Evolutionary conservation across 345 rosid species (phyloP).

Genomic region (Pugionium dolabratum): DNA sequence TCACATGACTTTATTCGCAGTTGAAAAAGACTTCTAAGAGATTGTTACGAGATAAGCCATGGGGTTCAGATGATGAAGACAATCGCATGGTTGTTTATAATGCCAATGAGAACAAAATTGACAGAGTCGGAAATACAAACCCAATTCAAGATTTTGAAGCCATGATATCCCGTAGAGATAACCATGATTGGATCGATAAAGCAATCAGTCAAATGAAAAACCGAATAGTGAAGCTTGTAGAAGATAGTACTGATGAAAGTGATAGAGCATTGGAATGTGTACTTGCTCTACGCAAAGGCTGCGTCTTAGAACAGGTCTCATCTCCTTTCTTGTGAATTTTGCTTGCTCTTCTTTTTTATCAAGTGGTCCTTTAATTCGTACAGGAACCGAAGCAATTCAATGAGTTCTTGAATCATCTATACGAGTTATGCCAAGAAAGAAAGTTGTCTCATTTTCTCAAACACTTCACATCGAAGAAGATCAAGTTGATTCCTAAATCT

Average conservation of each 20-base stretch:
- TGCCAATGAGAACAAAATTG: conserved; percentile 42
- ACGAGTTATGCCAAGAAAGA: conserved; percentile 45
- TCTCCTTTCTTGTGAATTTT: conserved; percentile 16
- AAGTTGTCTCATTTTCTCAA: conserved; percentile 46
- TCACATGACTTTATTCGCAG: conserved; percentile 46
- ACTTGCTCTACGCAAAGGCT: conserved; percentile 74
- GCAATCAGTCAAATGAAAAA: conserved; percentile 69
- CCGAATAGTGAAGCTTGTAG: conserved; percentile 53
- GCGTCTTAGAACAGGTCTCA: conserved; percentile 80
- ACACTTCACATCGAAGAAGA: conserved; percentile 49
- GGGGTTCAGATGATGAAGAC: conserved; percentile 63
- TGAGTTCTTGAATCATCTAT: conserved; percentile 52
- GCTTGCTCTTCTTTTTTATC: neutral
- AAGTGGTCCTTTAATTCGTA: neutral
- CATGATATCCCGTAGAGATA: conserved; percentile 80
- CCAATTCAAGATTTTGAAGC: conserved; percentile 83
- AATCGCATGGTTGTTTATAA: conserved; percentile 35
- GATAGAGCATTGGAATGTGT: conserved; percentile 65
- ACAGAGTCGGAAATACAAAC: conserved; percentile 57
- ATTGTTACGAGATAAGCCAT: conserved; percentile 53
- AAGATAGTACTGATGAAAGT: conserved; percentile 42
- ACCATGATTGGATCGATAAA: conserved; percentile 57
- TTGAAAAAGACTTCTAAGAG: conserved; percentile 60
- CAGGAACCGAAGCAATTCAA: conserved; percentile 91
- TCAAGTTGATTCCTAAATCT: conserved; percentile 68